A percentile compares a stretch with the other conserved stretches of the same genome.
phyloP scores from a whole-genome alignment of 1,284 basidiomycete genomes.

The Ganoderma multipileum region DNA sequence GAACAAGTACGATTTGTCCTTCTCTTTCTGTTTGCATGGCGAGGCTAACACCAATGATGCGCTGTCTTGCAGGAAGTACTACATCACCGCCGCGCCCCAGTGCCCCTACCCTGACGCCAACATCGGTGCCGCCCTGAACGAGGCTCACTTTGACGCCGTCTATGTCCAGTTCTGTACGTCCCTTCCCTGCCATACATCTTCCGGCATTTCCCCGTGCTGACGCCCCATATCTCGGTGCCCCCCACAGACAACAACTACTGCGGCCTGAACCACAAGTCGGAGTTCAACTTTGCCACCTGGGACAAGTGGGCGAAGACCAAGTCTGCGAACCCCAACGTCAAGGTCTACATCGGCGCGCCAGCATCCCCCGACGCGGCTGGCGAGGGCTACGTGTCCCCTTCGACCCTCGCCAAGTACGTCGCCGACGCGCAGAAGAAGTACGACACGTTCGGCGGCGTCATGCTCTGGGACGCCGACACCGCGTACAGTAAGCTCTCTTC shows the following conservation, averaged over 20 bases:
- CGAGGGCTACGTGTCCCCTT: conserved; percentile 56
- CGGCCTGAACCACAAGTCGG: conserved; percentile 43
- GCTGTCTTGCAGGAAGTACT: conserved; percentile 46
- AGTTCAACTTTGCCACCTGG: conserved; percentile 56
- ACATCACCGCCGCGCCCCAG: conserved; percentile 63
- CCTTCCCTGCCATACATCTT: neutral
- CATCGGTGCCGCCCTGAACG: conserved; percentile 57
- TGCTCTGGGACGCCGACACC: conserved; percentile 51
- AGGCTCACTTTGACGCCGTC: conserved; percentile 62
- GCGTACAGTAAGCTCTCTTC: conserved; percentile 34
- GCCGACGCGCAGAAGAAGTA: conserved; percentile 51
- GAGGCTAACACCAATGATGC: neutral
- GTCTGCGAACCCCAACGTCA: conserved; percentile 62
- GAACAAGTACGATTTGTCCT: conserved; percentile 20
- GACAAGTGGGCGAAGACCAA: conserved; percentile 64
- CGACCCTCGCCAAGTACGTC: conserved; percentile 52
- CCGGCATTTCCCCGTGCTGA: neutral
- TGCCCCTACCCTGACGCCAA: conserved; percentile 67
- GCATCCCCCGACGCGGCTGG: conserved; percentile 53
- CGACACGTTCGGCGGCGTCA: conserved; percentile 70
- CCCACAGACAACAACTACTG: conserved; percentile 64
- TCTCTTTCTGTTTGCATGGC: neutral
- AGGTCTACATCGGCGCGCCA: conserved; percentile 67
- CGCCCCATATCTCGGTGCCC: neutral
- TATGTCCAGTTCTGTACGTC: conserved; percentile 63